Base-by-base conservation (phyloP, 139 green algal species). In the Micromonas pusilla region DNA sequence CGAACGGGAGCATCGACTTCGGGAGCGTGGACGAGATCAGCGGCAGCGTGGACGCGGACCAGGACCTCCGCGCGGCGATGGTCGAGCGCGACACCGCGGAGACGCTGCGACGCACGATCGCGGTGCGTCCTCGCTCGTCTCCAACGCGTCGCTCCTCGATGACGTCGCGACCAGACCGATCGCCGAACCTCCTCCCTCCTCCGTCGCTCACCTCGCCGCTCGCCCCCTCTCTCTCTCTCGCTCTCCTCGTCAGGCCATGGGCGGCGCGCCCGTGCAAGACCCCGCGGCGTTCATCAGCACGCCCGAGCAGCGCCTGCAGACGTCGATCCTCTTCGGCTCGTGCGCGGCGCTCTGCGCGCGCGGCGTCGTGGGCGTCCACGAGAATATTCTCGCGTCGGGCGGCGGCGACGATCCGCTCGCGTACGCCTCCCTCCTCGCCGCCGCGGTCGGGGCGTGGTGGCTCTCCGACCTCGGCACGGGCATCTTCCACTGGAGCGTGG, bases 401-500 rank as follows among this genome's bases (percentile, higher is more conserved):
- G 68, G 30, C 2, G 36, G 36, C 37, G 68, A 62, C 23, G 68
- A 30, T 1, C 20, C 2, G 3, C 34, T 3, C 3, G 9, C 30
- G 36, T 23, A 6, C 34, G 37, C 37, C 19, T 39, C 28, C 28
- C 28, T 34, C 33, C 16, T 74, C 32, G 67, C 38, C 28, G 38
- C 74, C 25, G 33, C 26, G 23, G 16, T 62, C 30, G 13, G 21
- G 54, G 76, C 34, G 34, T 89, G 84, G 65, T 34, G 85, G 54
- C 66, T 83, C 4, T 63, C 83, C 82, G 87, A 91, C 33, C 79
- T 90, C 9, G 79, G 71, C 16, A 87, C 84, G 0, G 91, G 89
- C 1, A 70, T 97, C 2, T 97, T 95, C 75, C 93, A 97, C 87
- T 97, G 89, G 87, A 81, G 77, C 0, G 89, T 97, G 54, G 94